Evolutionary conservation across 495 filamentous ascomycete species (phyloP), one percentile per base, ranked within the genome.

Genomic region (Xylaria sp.): DNA sequence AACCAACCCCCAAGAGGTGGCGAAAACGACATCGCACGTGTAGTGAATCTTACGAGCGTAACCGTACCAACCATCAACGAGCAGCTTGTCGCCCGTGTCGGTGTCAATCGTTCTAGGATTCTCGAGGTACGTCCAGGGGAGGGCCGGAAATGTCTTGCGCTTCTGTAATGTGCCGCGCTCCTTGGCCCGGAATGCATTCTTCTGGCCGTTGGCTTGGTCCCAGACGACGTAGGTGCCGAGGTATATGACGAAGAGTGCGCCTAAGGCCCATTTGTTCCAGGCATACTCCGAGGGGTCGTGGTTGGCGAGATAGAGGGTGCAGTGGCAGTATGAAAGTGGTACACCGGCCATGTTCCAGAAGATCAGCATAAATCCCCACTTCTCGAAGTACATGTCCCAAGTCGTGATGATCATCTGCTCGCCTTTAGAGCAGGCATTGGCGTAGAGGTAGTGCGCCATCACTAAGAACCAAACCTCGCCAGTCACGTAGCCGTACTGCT

Each of bases 341-440:
- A 99, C 96, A 72, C 96, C 96, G 67, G 94, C 94, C 78, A 99
- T 85, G 83, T 99, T 99, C 96, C 96, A 99, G 89, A 99, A 99
- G 82, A 97, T 97, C 67, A 99, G 88, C 95, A 99, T 97, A 85
- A 98, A 99, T 75, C 96, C 96, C 93, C 94, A 97, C 86, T 99
- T 99, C 86, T 99, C 96, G 78, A 95, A 95, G 86, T 97, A 97
- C 93, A 99, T 98, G 80, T 99, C 96, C 92, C 95, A 99, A 24
- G 95, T 97, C 12, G 93, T 92, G 61, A 93, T 86, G 82, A 99
- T 97, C 76, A 93, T 88, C 84, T 99, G 94, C 84, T 99, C 96
- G 61, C 93, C 96, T 84, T 99, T 99, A 74, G 92, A 90, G 84
- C 94, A 97, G 55, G 97, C 96, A 81, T 97, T 97, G 78, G 94